These are phyloP conservation scores for Yarrowia sp. DNA, from an alignment of 805 yeast species.

Conservation along the genomic window DNA sequence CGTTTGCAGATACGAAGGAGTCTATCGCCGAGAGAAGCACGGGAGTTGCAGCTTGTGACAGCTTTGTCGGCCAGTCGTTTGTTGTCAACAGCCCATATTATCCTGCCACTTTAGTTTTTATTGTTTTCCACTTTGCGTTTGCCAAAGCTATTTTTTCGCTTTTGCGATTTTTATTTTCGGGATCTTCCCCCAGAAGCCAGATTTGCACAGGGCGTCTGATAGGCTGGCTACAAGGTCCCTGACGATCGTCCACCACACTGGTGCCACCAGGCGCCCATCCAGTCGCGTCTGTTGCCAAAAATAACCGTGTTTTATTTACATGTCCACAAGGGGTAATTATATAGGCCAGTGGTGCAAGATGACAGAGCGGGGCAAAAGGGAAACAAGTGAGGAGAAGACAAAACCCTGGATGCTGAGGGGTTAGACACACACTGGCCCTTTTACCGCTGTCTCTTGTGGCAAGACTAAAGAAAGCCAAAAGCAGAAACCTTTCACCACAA, in stretches of 20 bases:
- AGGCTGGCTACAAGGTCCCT: slow-evolving; percentile 14
- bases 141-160: neutral
- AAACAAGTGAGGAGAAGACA: neutral
- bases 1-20: slow-evolving; percentile 14
- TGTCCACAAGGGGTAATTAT: neutral
- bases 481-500: neutral
- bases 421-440: neutral
- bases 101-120: neutral
- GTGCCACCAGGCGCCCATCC: neutral
- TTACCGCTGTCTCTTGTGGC: neutral
- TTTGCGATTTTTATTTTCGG: neutral
- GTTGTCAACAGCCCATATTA: slow-evolving; percentile 12
- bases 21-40: slow-evolving; percentile 8
- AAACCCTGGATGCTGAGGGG: neutral
- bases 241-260: neutral
- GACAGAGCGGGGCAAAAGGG: neutral
- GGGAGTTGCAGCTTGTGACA: neutral
- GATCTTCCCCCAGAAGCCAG: slow-evolving; percentile 6
- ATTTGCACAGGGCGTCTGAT: neutral
- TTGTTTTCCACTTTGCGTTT: neutral
- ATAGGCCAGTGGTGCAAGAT: neutral
- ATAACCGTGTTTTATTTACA: neutral
- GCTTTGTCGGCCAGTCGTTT: neutral
- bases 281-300: neutral
- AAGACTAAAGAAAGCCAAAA: slow-evolving; percentile 9